Evolutionary conservation across 2,329 filamentous ascomycete species (phyloP), one percentile per base, ranked within the genome.

Genomic region (Coleophoma eucalyptorum): DNA sequence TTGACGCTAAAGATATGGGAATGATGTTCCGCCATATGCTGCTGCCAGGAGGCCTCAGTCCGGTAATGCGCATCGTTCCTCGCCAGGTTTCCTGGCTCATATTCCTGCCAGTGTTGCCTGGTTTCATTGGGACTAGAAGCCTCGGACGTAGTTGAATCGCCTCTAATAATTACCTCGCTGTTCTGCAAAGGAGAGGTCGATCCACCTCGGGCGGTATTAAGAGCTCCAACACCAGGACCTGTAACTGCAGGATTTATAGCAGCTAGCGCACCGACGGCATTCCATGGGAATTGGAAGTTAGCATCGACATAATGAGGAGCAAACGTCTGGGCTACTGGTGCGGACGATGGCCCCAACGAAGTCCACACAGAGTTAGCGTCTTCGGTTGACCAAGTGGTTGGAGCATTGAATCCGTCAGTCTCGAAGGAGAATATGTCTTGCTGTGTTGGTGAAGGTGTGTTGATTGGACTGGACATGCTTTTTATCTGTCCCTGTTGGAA

Each of bases 1-100:
- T 51, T 51, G 15, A 59, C 52, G 40, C 54, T 60, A 32, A 61
- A 63, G 8, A 65, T 55, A 43, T 65, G 62, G 2, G 50, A 51
- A 51, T 65, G 60, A 16, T 51, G 45, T 11, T 47, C 35, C 8
- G 53, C 46, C n/a, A 50, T 43, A 5, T 46, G 44, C 32, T 46
- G 44, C 32, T 56, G 55, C 32, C 47, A 48, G 15, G 58, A 55
- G 19, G 61, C 55, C 6, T 57, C 56, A 5, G 26, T 46, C 13
- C 50, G 51, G 19, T 51, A 56, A 19, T 26, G 34, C 16, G 45
- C 26, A 8, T 26, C 26, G 10, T 26, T 26, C 26, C 26, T 26
- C 6, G 26, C 10, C 3, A 26, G 26, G 26, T 26, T 26, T 3
- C 6, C 35, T 20, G 54, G 53, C 12, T 19, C 54, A 49, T 6